These are phyloP conservation scores for Leucaena leucocephala DNA, from an alignment of 306 rosid species.

Conservation along the genomic window DNA sequence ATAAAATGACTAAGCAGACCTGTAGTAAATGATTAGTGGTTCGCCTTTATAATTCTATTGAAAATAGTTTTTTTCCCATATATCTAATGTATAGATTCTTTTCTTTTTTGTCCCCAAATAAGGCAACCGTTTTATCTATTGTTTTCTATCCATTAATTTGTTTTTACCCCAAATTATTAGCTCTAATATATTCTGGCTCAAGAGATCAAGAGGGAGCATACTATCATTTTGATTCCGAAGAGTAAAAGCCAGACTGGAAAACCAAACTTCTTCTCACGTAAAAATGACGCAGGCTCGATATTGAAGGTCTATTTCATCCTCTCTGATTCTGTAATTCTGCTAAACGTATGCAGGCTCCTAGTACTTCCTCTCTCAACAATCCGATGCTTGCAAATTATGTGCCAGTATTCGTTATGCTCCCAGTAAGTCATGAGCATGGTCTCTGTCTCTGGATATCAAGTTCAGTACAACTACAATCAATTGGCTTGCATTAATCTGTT, in stretches of 20 bases:
- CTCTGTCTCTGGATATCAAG: background rate
- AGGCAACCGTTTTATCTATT: background rate
- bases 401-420: constrained; percentile 90
- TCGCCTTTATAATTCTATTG: background rate
- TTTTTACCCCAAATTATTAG: background rate
- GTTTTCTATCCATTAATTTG: background rate
- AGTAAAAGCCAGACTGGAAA: background rate
- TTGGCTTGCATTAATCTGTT: background rate
- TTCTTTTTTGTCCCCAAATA: background rate
- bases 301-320: background rate
- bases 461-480: background rate
- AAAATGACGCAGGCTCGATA: background rate
- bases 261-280: background rate
- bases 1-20: background rate
- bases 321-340: constrained; percentile 6
- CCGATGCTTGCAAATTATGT: constrained; percentile 78
- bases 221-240: background rate
- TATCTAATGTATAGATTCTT: background rate
- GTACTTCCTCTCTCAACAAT: constrained; percentile 23
- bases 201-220: too few species aligned
- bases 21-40: background rate
- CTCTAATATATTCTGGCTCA: background rate
- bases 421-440: constrained; percentile 55
- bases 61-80: background rate
- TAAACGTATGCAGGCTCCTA: constrained; percentile 52